Conservation (phyloP, 2,329 filamentous ascomycete species). For the Phaeosphaeriaceae sp. region DNA sequence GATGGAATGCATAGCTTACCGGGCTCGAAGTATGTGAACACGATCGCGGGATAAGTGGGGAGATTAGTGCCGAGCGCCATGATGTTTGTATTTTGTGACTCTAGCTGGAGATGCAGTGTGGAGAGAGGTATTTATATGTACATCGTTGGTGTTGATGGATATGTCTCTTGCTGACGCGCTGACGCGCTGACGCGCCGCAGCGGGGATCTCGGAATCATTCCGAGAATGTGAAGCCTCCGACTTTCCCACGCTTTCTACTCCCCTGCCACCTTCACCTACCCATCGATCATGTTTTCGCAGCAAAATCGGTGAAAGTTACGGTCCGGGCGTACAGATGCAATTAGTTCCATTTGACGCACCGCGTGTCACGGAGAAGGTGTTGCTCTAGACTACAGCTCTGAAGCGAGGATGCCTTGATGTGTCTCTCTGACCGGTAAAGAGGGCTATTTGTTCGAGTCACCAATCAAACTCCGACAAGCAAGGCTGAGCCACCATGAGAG, state of each 20-base stretch:
- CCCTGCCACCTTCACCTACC: background rate
- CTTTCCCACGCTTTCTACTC: background rate
- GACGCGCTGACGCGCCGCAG: background rate
- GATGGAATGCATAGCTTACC: slow-evolving; percentile 18
- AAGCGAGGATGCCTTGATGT: too few relatives aligned
- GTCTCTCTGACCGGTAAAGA: too few relatives aligned
- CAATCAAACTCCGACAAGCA: too few relatives aligned
- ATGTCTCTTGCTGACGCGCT: background rate
- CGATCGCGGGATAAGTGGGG: slow-evolving; percentile 32
- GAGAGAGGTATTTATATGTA: too few relatives aligned
- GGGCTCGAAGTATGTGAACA: slow-evolving; percentile 38
- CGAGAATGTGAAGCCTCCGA: background rate
- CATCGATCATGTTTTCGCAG: too few relatives aligned
- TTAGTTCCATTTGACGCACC: too few relatives aligned
- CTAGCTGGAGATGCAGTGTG: background rate
- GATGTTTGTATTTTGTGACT: background rate
- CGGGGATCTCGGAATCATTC: background rate
- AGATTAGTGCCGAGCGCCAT: slow-evolving; percentile 36
- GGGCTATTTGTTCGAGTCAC: too few relatives aligned
- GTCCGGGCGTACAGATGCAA: too few relatives aligned
- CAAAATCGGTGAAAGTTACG: too few relatives aligned
- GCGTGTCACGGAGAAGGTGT: too few relatives aligned
- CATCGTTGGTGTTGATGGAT: background rate
- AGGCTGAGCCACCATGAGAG: background rate
- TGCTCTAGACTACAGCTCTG: too few relatives aligned